Base-by-base conservation (phyloP, 2,329 filamentous ascomycete species). In the Fusarium sororula region DNA sequence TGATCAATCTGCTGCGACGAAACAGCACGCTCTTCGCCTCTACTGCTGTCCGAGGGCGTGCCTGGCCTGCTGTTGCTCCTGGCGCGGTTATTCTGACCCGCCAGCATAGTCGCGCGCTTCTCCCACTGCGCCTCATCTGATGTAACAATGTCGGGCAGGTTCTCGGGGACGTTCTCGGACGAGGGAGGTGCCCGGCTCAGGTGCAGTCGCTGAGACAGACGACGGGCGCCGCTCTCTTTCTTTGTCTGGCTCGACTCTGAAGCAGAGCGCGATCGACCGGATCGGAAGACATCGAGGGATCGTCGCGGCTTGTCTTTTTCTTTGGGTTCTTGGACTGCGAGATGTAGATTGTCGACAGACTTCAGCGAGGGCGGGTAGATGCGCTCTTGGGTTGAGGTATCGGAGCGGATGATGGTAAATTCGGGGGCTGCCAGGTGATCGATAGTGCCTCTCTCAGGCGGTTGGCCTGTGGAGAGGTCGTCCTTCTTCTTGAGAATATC, bases 41-140 rank as follows among this genome's bases (percentile, higher is more conserved):
- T 79, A 22, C 47, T 42, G 55, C 39, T 68, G 58, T 37, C 77
- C 69, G n/a, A 77, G 67, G 85, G 83, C 18, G 85, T 83, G 15
- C 78, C 72, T 9, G 87, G 84, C 24, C 82, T 82, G 41, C 72
- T 74, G 47, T 35, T 68, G 74, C 83, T 85, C 73, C 84, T 83
- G 66, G 83, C 82, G 76, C 83, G 80, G 75, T 88, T 87, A 76
- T 88, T 90, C 75, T 88, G 87, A 75, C 89, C 89, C 38, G 94
- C 96, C 74, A 98, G 86, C 68, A 97, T 90, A n/a, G 95, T 98
- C 35, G 96, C 96, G 68, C 96, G 89, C 85, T 93, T 92, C 87
- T 98, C 96, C 96, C 96, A 99, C 83, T 93, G 89, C 67, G 90
- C 90, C 85, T 97, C 93, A 39, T 85, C 81, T 81, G 75, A 84